Evolutionary conservation across 2,329 filamentous ascomycete species (phyloP), one percentile per base, ranked within the genome.

Genomic region (Fusarium xylarioides): DNA sequence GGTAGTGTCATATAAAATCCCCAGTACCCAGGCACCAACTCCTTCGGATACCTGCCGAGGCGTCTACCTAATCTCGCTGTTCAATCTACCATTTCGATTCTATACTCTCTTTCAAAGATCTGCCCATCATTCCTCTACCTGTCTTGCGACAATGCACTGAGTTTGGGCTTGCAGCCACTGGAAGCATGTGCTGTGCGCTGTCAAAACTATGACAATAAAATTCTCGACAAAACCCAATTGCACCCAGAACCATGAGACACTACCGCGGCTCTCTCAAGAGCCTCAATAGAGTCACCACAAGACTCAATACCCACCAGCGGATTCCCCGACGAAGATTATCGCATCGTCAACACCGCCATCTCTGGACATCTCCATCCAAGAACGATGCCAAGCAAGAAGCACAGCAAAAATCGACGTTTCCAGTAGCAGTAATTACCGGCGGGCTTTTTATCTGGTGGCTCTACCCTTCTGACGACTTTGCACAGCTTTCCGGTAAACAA

Each of bases 401-500:
- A 50, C 72, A 74, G 66, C 74, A 73, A 66, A 66, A 66, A 43
- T 77, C 76, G 52, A 70, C 76, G 60, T 73, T 81, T 42, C 78
- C 81, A 15, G 74, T 78, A 55, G 80, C 78, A 66, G 74, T 83
- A 66, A 73, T 82, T 63, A 78, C 81, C 32, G 78, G 79, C 47
- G 80, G 80, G n/a, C 74, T 85, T 37, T 81, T 84, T 55, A 78
- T 83, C 49, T 85, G 84, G 84, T 81, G 79, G 79, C 79, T 85
- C 9, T 85, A 85, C 60, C 84, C 84, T 53, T 80, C 82, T 46
- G 82, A 84, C 40, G 83, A 85, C 49, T 84, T 85, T 74, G 80
- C 80, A 47, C 78, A 78, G 66, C 78, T 84, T 38, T 82, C 81
- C 19, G 53, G 63, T 35, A 66, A 60, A 37, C 70, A 68, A 34